Percentiles rank a stretch among this genome's conserved stretches.
These are phyloP conservation scores for Salix suchowensis DNA, from an alignment of 345 rosid species.

Conservation along the genomic window DNA sequence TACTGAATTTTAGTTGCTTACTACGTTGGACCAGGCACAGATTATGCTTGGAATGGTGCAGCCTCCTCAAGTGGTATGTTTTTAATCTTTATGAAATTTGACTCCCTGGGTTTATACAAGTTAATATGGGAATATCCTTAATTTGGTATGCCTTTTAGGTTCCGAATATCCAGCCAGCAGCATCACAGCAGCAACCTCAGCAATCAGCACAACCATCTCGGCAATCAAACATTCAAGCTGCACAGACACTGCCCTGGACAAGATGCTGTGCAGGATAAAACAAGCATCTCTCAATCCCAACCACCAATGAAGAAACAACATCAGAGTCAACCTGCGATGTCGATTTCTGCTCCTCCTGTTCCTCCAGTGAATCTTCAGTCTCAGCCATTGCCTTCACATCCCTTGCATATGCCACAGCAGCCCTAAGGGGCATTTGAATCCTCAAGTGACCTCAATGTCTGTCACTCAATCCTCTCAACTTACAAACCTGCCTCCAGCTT, in stretches of 20 bases:
- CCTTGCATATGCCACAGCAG: slow-evolving; percentile 52
- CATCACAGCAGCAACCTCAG: slow-evolving; percentile 54
- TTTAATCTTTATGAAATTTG: slow-evolving; percentile 9
- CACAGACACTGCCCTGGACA: slow-evolving; percentile 44
- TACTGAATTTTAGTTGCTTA: slow-evolving; percentile 1
- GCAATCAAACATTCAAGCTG: slow-evolving; percentile 46
- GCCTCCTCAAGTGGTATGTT: slow-evolving; percentile 77
- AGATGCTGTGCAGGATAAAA: slow-evolving; percentile 50
- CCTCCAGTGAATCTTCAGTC: slow-evolving; percentile 56
- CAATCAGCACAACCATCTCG: slow-evolving; percentile 48
- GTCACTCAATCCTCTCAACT: slow-evolving; percentile 58
- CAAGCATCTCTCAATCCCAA: slow-evolving; percentile 43
- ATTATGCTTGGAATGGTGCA: slow-evolving; percentile 99
- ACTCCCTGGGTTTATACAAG: slow-evolving; percentile 4
- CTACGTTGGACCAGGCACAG: slow-evolving; percentile 60
- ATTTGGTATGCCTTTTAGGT: slow-evolving; percentile 37
- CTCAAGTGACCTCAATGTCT: slow-evolving; percentile 40
- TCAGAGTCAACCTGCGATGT: slow-evolving; percentile 44
- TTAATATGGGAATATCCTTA: slow-evolving; percentile 8
- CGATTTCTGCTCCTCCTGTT: slow-evolving; percentile 40
- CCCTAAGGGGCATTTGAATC: slow-evolving; percentile 59
- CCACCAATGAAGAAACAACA: slow-evolving; percentile 55
- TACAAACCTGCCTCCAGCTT: slow-evolving; percentile 39
- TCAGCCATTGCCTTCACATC: slow-evolving; percentile 51
- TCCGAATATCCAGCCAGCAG: slow-evolving; percentile 57